phyloP scores from a whole-genome alignment of 2,329 filamentous ascomycete species.

The Aaosphaeria arxii region DNA sequence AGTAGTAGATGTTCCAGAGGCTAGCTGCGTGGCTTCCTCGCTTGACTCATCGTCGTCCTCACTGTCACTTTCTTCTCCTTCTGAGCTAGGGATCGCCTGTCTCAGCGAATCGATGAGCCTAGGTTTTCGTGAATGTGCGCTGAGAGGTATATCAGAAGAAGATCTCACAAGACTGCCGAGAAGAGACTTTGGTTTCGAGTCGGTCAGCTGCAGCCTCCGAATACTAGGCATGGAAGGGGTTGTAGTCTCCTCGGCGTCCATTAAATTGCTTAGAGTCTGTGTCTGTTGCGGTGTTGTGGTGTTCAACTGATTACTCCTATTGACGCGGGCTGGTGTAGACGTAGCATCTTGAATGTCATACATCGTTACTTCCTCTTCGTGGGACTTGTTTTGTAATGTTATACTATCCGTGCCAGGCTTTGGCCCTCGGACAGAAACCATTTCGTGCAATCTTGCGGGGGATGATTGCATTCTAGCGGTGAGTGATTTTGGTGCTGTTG shows the following conservation, averaged over 20 bases:
- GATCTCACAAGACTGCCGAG: constrained; percentile 25
- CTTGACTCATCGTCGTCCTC: constrained; percentile 13
- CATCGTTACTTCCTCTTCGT: constrained; percentile 32
- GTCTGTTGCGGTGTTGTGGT: constrained; percentile 25
- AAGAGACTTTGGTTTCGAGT: constrained; percentile 16
- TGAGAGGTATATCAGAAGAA: constrained; percentile 29
- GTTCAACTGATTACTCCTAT: too few species aligned
- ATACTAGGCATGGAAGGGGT: constrained; percentile 32
- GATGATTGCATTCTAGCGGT: constrained; percentile 30
- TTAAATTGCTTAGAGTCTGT: constrained; percentile 29
- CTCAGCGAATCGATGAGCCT: constrained; percentile 33
- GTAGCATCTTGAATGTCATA: constrained; percentile 28
- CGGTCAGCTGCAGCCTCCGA: constrained; percentile 26
- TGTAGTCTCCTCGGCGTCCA: constrained; percentile 20
- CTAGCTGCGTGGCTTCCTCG: constrained; percentile 9
- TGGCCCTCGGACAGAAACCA: constrained; percentile 22
- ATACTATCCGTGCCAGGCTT: too few species aligned
- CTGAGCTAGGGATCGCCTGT: constrained; percentile 18
- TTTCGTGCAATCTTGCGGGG: constrained; percentile 27
- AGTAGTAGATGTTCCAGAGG: too few species aligned
- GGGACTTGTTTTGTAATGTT: too few species aligned
- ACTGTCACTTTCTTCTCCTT: constrained; percentile 16
- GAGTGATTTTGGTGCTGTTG: constrained; percentile 9
- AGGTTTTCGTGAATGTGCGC: constrained; percentile 19
- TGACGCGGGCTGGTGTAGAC: constrained; percentile 14